These are phyloP conservation scores for Coleophoma cylindrospora DNA, from an alignment of 2,329 filamentous ascomycete genomes.

Conservation along the genomic window DNA sequence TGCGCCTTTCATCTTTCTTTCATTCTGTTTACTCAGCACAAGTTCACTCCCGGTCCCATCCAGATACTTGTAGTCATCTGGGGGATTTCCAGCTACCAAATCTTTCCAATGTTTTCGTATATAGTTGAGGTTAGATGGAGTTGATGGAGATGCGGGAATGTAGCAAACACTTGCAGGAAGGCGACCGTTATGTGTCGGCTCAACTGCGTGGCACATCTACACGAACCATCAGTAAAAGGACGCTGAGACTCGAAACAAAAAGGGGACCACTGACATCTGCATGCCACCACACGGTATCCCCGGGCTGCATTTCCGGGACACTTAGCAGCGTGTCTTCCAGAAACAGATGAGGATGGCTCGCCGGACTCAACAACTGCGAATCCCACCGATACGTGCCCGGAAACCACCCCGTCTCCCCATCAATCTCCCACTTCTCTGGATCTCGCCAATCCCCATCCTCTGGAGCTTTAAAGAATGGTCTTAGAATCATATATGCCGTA, in stretches of 20 bases:
- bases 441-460: constrained; percentile 25
- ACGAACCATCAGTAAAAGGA: neutral
- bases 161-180: neutral
- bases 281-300: constrained; percentile 36
- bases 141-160: neutral
- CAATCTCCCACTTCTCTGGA: constrained; percentile 29
- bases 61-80: neutral
- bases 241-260: neutral
- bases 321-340: constrained; percentile 29
- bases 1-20: neutral
- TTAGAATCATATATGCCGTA: constrained; percentile 33
- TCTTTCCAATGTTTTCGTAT: neutral
- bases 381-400: constrained; percentile 28
- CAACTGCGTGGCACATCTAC: neutral
- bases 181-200: neutral
- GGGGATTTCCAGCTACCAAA: neutral
- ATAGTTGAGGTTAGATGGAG: neutral
- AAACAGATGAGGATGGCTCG: constrained; percentile 31
- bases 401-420: constrained; percentile 25
- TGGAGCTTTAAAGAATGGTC: constrained; percentile 33
- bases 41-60: neutral
- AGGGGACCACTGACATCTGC: constrained; percentile 25
- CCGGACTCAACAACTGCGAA: constrained; percentile 29
- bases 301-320: constrained; percentile 29
- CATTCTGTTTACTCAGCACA: neutral